Conservation (phyloP, 1,139 yeast genomes). For the Yamadazyma spencermartinsiae region DNA sequence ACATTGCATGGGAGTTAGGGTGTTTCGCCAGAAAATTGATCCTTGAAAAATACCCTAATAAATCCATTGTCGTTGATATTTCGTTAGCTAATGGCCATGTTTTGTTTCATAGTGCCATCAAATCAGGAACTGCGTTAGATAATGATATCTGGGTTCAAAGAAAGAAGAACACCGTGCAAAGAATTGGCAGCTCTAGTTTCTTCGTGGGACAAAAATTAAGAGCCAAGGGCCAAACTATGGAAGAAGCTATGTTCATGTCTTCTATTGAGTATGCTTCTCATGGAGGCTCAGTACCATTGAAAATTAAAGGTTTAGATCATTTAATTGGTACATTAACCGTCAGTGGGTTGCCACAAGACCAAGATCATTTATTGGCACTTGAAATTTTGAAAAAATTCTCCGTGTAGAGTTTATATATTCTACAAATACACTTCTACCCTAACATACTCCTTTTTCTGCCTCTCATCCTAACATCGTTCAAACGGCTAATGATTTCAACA, state of each 20-base stretch:
- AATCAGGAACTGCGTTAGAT: slow-evolving; percentile 45
- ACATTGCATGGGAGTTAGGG: slow-evolving; percentile 42
- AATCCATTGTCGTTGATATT: slow-evolving; percentile 52
- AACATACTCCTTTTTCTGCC: slow-evolving; percentile 96
- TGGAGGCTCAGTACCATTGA: slow-evolving; percentile 64
- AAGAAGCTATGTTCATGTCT: slow-evolving; percentile 42
- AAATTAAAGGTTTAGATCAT: slow-evolving; percentile 42
- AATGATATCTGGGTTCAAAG: slow-evolving; percentile 62
- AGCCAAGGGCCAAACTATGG: slow-evolving; percentile 27
- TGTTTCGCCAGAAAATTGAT: slow-evolving; percentile 29
- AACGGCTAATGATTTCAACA: slow-evolving; percentile 58
- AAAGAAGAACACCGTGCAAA: slow-evolving; percentile 50
- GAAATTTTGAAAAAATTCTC: slow-evolving; percentile 17
- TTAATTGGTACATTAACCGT: slow-evolving; percentile 58
- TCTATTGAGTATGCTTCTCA: slow-evolving; percentile 55
- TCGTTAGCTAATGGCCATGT: slow-evolving; percentile 50
- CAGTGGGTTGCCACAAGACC: slow-evolving; percentile 54
- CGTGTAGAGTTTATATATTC: neutral
- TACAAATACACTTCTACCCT: slow-evolving; percentile 41
- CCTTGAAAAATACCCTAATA: slow-evolving; percentile 19
- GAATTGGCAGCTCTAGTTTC: slow-evolving; percentile 56
- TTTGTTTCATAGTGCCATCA: slow-evolving; percentile 51
- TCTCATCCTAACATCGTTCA: slow-evolving; percentile 83
- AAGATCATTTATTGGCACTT: slow-evolving; percentile 46
- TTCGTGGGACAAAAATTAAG: slow-evolving; percentile 51